These are phyloP conservation scores for Syncephalastrum sp. DNA, from an alignment of 371 early-diverging fungal genomes.

Conservation along the genomic window DNA sequence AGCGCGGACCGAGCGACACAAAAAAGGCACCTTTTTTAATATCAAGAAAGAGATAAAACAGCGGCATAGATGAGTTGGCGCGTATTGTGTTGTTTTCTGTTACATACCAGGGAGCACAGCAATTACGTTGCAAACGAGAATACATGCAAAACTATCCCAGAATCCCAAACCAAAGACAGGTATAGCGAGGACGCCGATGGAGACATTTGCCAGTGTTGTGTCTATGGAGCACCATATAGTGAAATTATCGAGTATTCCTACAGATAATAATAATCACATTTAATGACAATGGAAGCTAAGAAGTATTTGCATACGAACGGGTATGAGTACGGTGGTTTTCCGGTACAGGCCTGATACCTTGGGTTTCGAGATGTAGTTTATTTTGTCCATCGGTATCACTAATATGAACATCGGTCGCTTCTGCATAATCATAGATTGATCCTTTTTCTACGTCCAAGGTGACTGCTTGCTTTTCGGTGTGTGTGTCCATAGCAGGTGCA, in stretches of 20 bases:
- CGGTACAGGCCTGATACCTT: constrained; percentile 14
- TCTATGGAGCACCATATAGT: constrained; percentile 17
- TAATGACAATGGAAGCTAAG: no score
- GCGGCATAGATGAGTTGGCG: neutral
- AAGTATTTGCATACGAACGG: neutral
- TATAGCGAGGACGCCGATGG: constrained; percentile 9
- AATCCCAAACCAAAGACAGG: constrained; percentile 12
- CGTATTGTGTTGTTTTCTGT: neutral
- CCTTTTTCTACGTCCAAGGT: no score
- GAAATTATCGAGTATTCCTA: constrained; percentile 13
- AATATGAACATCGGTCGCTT: no score
- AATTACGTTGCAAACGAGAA: constrained; percentile 8
- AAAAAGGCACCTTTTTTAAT: constrained; percentile 14
- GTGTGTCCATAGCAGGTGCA: no score
- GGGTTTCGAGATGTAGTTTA: neutral
- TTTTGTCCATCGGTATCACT: no score
- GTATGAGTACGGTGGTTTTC: constrained; percentile 16
- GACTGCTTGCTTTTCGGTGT: no score
- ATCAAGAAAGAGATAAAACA: no score
- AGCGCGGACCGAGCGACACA: constrained; percentile 12
- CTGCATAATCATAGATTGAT: no score
- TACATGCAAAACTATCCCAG: constrained; percentile 9
- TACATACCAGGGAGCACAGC: constrained; percentile 3
- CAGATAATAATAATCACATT: no score
- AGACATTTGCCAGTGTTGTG: constrained; percentile 4